Conservation (phyloP, 148 eudicot species). For the Salicornia ramosissima region DNA sequence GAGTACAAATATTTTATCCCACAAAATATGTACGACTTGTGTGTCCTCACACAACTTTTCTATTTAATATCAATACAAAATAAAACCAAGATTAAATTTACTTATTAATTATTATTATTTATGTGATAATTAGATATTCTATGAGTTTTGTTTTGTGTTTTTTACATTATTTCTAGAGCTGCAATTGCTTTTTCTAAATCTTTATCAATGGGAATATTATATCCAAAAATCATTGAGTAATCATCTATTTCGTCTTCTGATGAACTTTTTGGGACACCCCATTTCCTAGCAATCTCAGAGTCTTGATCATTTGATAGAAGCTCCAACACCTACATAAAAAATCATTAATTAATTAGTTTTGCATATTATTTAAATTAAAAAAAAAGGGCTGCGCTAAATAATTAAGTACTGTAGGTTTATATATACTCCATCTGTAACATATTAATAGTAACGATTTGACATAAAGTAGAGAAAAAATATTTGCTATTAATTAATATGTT, state of each 20-base stretch:
- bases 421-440: too few species aligned
- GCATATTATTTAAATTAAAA: too few species aligned
- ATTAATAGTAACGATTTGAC: too few species aligned
- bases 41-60: too few species aligned
- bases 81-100: neutral
- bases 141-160: too few species aligned
- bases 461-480: too few species aligned
- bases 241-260: conserved; percentile 63
- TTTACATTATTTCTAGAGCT: conserved; percentile 23
- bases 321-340: conserved; percentile 50
- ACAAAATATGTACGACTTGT: too few species aligned
- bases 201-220: conserved; percentile 51
- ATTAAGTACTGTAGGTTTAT: too few species aligned
- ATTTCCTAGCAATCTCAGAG: conserved; percentile 36
- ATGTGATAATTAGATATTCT: neutral
- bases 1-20: too few species aligned
- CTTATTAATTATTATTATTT: neutral
- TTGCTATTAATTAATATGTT: too few species aligned
- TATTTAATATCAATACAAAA: too few species aligned
- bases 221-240: conserved; percentile 78
- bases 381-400: too few species aligned
- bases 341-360: neutral
- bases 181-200: conserved; percentile 42
- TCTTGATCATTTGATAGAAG: conserved; percentile 43
- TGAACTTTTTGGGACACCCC: conserved; percentile 49